A percentile compares a stretch with the other conserved stretches of the same genome.
These are phyloP conservation scores for Penicillium capsulatum DNA, from an alignment of 2,329 filamentous ascomycete genomes.

Conservation along the genomic window DNA sequence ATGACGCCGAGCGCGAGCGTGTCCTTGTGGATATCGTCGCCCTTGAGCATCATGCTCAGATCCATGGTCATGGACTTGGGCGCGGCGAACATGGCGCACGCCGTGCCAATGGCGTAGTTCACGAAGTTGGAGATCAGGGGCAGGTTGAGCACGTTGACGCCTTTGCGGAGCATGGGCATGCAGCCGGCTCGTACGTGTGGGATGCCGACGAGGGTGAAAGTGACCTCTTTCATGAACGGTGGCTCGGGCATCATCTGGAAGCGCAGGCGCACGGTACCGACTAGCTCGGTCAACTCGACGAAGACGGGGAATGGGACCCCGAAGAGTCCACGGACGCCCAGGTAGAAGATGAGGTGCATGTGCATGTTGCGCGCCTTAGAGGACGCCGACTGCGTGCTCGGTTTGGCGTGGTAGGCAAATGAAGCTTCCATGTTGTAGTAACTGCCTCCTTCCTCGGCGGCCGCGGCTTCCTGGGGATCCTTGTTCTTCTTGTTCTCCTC, in stretches of 20 bases:
- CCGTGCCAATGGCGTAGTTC: conserved; percentile 86
- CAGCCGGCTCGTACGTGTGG: conserved; percentile 87
- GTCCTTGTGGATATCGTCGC: conserved; percentile 85
- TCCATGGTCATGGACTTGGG: conserved; percentile 93
- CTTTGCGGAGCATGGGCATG: conserved; percentile 85
- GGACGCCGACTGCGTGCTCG: conserved; percentile 63
- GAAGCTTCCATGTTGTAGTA: conserved; percentile 91
- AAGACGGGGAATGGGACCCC: conserved; percentile 83
- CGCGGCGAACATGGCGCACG: conserved; percentile 85
- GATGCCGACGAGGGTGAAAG: conserved; percentile 89
- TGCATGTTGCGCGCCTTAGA: conserved; percentile 93
- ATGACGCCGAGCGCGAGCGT: conserved; percentile 81
- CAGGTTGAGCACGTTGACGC: conserved; percentile 85
- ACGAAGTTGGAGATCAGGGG: conserved; percentile 95
- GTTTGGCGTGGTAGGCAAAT: conserved; percentile 85
- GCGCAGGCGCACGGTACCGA: conserved; percentile 78
- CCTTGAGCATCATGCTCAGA: conserved; percentile 81
- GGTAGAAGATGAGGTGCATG: conserved; percentile 91
- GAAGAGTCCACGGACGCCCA: conserved; percentile 83
- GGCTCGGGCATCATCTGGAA: conserved; percentile 84
- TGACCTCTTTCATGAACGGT: conserved; percentile 86
- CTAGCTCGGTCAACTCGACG: conserved; percentile 84
- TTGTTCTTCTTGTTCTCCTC: conserved; percentile 74
- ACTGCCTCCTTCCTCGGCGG: conserved; percentile 83
- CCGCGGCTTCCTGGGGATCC: conserved; percentile 80